Conservation (phyloP, 768 basidiomycete genomes). For the Leucosporidium scottii region DNA sequence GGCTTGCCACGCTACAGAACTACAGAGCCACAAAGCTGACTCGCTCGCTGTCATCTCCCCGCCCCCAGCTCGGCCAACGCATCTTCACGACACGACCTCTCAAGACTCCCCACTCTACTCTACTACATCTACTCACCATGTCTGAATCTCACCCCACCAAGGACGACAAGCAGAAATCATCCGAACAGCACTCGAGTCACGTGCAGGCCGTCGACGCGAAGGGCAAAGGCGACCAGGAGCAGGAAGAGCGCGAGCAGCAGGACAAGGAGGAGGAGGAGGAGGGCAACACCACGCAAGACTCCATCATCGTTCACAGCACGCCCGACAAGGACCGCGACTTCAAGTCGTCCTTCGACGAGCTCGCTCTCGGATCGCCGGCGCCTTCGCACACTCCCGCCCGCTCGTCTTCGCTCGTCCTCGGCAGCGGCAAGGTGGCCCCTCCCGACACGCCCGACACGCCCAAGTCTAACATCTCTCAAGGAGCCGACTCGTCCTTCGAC, state of each 20-base stretch:
- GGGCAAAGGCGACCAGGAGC: neutral
- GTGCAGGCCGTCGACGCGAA: neutral
- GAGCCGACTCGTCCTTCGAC: neutral
- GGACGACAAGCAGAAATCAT: too few species aligned
- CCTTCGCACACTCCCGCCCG: neutral
- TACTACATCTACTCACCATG: too few species aligned
- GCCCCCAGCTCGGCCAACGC: too few species aligned
- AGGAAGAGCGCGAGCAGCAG: neutral
- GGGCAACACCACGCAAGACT: neutral
- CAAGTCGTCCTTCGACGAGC: constrained; percentile 9
- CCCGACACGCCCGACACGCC: neutral
- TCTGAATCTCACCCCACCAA: too few species aligned
- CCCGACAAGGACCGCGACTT: neutral
- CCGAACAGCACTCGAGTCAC: neutral
- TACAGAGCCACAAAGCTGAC: too few species aligned
- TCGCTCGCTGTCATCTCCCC: too few species aligned
- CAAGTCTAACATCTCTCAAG: neutral
- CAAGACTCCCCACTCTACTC: too few species aligned
- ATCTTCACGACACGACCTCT: too few species aligned
- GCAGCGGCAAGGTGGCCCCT: neutral
- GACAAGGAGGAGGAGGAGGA: neutral
- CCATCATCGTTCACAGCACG: constrained; percentile 4
- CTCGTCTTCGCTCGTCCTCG: neutral
- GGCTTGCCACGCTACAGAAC: too few species aligned
- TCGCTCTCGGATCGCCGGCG: neutral